Conservation (phyloP, 73 alveolate genomes). For the Paramecium sonneborni region DNA sequence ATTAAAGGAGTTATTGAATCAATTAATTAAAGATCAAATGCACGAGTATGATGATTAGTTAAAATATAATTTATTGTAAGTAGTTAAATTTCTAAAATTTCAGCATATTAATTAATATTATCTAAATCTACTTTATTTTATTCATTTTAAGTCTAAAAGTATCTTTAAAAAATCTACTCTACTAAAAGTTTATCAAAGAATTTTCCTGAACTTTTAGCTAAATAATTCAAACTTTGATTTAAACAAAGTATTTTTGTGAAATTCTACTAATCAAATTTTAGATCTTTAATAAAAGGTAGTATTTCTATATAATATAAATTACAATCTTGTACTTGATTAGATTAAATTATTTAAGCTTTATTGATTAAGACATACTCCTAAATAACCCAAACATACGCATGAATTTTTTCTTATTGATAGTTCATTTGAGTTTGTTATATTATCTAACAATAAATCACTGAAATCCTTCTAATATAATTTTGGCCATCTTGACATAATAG, state of each 20-base stretch:
- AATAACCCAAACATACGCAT: not conserved
- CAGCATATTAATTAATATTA: not conserved
- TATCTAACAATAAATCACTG: conserved; percentile 25
- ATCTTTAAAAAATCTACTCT: not conserved
- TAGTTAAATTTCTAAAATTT: not conserved
- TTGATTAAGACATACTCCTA: not conserved
- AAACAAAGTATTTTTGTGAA: not conserved
- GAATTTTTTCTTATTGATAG: conserved; percentile 26
- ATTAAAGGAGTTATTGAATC: not conserved
- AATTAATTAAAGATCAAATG: not conserved
- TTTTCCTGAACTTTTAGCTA: not conserved
- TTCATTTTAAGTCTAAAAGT: not conserved
- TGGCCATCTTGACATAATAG: conserved; percentile 42
- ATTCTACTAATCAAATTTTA: not conserved
- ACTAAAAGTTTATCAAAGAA: not conserved
- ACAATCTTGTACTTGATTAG: not conserved
- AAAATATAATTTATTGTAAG: not conserved
- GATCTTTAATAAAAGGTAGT: not conserved
- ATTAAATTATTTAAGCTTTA: not conserved
- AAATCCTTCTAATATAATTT: not conserved
- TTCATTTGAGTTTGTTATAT: not conserved
- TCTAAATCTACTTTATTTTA: not conserved
- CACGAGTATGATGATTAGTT: not conserved
- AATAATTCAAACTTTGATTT: conserved; percentile 15
- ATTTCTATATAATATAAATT: not conserved